Evolutionary conservation across 2,329 filamentous ascomycete species (phyloP).

Genomic region (Aspergillus pseudoterreus): DNA sequence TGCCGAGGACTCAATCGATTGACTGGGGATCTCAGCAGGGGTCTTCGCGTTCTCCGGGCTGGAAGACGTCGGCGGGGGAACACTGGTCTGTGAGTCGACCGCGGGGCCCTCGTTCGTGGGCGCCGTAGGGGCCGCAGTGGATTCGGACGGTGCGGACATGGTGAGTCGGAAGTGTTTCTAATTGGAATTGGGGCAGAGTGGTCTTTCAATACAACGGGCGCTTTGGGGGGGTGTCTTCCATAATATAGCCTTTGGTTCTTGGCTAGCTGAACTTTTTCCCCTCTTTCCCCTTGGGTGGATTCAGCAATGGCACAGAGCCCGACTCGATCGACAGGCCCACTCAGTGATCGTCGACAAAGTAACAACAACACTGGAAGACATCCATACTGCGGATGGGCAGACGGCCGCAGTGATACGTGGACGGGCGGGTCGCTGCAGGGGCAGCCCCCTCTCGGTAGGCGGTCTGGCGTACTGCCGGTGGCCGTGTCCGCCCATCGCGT

Average conservation of each 20-base stretch:
- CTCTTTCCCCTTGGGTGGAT: not conserved
- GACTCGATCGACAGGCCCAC: conserved; percentile 15
- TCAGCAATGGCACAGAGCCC: conserved; percentile 3
- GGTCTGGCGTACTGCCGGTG: conserved; percentile 1
- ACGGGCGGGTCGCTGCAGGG: not conserved
- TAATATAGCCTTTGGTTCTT: conserved; percentile 1
- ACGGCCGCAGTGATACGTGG: not conserved
- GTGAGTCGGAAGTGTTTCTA: conserved; percentile 1
- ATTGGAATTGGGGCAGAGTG: not conserved
- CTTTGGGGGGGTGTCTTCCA: not conserved
- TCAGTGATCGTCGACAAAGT: conserved; percentile 6
- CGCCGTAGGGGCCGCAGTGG: conserved; percentile 3
- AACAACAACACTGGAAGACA: not conserved
- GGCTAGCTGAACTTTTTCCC: not conserved
- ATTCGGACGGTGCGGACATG: conserved; percentile 13
- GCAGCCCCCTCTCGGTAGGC: conserved; percentile 3
- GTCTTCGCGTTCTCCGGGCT: not conserved
- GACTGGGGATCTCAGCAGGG: conserved; percentile 2
- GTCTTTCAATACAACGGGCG: not conserved
- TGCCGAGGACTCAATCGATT: conserved; percentile 3
- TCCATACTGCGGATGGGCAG: no score
- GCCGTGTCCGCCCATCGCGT: conserved; percentile 5
- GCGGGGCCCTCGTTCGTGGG: not conserved
- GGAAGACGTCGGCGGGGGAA: not conserved
- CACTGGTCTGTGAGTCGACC: conserved; percentile 9